These are phyloP conservation scores for Lumnitzera littorea DNA, from an alignment of 345 rosid genomes.

Conservation along the genomic window DNA sequence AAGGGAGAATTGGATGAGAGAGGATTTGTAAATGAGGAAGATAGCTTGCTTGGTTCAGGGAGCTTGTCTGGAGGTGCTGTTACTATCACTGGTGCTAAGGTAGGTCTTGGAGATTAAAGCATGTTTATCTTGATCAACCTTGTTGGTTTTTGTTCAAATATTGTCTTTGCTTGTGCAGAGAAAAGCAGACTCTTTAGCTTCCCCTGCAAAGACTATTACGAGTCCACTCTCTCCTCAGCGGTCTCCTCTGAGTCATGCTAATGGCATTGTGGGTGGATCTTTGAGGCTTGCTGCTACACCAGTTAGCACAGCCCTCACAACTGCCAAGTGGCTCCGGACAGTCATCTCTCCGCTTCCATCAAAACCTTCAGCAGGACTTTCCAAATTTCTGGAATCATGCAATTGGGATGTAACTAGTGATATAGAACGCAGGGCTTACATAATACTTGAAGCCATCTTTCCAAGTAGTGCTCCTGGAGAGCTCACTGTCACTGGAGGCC, in stretches of 20 bases:
- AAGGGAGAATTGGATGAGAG: constrained; percentile 84
- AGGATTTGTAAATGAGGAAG: constrained; percentile 80
- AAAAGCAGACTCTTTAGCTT: constrained; percentile 61
- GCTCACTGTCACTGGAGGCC: constrained; percentile 48
- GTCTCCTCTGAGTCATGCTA: constrained; percentile 61
- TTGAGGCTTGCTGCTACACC: constrained; percentile 74
- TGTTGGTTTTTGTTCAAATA: neutral
- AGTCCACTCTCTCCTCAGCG: constrained; percentile 83
- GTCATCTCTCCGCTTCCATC: constrained; percentile 74
- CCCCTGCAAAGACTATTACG: constrained; percentile 71
- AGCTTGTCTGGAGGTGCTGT: constrained; percentile 57
- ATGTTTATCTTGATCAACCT: neutral
- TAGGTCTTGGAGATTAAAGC: constrained; percentile 14
- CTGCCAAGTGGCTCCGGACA: constrained; percentile 94
- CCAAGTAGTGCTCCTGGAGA: constrained; percentile 69
- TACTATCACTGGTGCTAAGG: constrained; percentile 58
- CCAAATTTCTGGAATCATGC: constrained; percentile 63
- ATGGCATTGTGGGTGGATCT: constrained; percentile 38
- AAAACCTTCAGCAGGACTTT: constrained; percentile 67
- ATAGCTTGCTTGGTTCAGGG: constrained; percentile 69
- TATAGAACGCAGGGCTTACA: constrained; percentile 68
- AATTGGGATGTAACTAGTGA: constrained; percentile 77
- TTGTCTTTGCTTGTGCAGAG: constrained; percentile 30
- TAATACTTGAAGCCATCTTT: constrained; percentile 89
- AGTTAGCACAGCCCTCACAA: constrained; percentile 87